A percentile compares a stretch with the other conserved stretches of the same genome.
Evolutionary conservation across 768 basidiomycete species (phyloP).

Genomic region (Gymnopilus junonius): DNA sequence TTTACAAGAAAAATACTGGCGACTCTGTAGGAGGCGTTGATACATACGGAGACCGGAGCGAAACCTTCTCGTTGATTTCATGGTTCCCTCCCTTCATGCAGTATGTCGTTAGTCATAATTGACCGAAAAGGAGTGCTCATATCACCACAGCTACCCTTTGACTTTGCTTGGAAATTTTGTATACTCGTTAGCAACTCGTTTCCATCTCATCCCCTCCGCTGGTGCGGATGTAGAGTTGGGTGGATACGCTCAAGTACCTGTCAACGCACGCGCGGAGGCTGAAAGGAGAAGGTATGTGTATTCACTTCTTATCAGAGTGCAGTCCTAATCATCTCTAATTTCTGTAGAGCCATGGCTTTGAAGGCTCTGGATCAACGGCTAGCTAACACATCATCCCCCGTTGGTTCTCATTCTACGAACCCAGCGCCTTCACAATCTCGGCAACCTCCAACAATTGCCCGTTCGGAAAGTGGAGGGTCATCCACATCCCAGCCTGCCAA

Average conservation of each 20-base stretch:
- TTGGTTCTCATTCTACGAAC: conserved; percentile 39
- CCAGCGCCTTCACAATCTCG: conserved; percentile 26
- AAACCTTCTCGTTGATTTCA: conserved; percentile 91
- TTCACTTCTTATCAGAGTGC: not conserved
- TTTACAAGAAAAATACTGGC: conserved; percentile 87
- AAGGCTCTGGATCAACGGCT: conserved; percentile 96
- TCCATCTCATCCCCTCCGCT: conserved; percentile 76
- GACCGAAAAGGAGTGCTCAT: conserved; percentile 7
- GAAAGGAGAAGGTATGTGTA: conserved; percentile 83
- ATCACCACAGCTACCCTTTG: conserved; percentile 64
- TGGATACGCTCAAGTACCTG: conserved; percentile 75
- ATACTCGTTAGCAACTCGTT: conserved; percentile 64
- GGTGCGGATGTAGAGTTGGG: conserved; percentile 73
- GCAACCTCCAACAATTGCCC: conserved; percentile 35
- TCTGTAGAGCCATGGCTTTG: conserved; percentile 84
- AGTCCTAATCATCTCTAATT: not conserved
- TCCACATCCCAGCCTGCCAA: conserved; percentile 35
- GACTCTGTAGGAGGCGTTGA: conserved; percentile 65
- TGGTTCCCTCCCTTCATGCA: conserved; percentile 98
- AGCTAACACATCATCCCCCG: conserved; percentile 62
- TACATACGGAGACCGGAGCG: conserved; percentile 92
- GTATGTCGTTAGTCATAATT: conserved; percentile 50
- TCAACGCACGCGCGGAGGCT: conserved; percentile 92
- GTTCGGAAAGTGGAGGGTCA: conserved; percentile 36
- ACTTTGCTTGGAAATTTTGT: conserved; percentile 68